These are phyloP conservation scores for Iris macrosiphon DNA, from an alignment of 106 monocot genomes.

Conservation along the genomic window DNA sequence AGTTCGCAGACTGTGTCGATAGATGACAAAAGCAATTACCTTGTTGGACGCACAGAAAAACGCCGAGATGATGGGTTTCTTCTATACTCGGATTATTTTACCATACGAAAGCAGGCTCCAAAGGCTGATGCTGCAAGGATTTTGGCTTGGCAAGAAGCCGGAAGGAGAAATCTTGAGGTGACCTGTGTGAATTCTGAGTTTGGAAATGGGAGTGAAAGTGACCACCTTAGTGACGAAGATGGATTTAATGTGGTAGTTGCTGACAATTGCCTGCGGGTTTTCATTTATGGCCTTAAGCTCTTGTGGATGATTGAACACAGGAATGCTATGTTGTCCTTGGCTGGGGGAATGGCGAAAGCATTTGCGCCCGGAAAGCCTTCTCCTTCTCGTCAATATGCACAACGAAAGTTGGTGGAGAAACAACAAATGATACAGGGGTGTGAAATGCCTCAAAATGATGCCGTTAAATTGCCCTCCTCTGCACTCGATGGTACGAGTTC, in stretches of 20 bases:
- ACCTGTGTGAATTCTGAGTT: conserved; percentile 64
- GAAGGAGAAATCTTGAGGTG: conserved; percentile 63
- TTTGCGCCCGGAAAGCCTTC: conserved; percentile 90
- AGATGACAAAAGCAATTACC: conserved; percentile 28
- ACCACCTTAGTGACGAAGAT: conserved; percentile 90
- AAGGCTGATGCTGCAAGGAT: conserved; percentile 87
- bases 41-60: conserved; percentile 35
- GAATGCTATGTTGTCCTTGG: conserved; percentile 84
- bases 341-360: conserved; percentile 88
- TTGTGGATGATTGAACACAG: conserved; percentile 96
- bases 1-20: conserved; percentile 8
- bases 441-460: conserved; percentile 33
- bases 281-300: conserved; percentile 90
- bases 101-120: conserved; percentile 85
- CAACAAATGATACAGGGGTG: conserved; percentile 24
- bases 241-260: conserved; percentile 95
- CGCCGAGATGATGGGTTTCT: conserved; percentile 78
- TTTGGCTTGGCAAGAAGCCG: conserved; percentile 78
- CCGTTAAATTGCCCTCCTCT: conserved; percentile 14
- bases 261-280: conserved; percentile 89
- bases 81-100: conserved; percentile 82
- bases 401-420: conserved; percentile 64
- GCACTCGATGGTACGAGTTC: conserved; percentile 19
- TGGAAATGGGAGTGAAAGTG: conserved; percentile 78
- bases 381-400: conserved; percentile 89